Evolutionary conservation across 2,329 filamentous ascomycete species (phyloP), one percentile per base, ranked within the genome.

Genomic region (Penicillium sp.): DNA sequence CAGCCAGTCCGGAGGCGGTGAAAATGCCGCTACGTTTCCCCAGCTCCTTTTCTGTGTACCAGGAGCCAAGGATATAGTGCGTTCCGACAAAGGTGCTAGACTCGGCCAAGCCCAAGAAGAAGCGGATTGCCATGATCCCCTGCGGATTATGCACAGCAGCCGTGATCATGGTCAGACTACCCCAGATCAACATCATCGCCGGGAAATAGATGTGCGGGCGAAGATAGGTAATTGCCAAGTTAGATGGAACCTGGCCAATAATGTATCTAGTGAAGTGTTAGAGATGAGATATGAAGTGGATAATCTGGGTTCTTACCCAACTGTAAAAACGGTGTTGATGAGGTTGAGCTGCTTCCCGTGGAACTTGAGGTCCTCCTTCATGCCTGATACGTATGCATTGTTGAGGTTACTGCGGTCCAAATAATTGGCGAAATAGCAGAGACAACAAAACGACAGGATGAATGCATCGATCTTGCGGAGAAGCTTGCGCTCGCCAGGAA

Each of bases 381-480:
- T 75, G 17, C 73, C 73, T 1, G 70, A 73, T n/a, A 75, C 72
- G 58, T 74, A 84, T 3, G 82, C 82, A 64, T 83, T 83, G 59
- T 77, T 77, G 45, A 83, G 69, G 58, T 82, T 80, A 59, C 76
- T 77, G 42, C 75, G 73, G 62, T 83, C 81, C 10, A 83, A 75
- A 67, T 75, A 72, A 60, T 83, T 83, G 61, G 80, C 73, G 60
- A 82, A 83, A 58, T 77, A 82, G 25, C 75, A 78, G 2, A 83
- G 63, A 50, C 81, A 83, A 11, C 74, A 76, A 59, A 78, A 79
- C 2, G 72, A 70, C 1, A 79, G 67, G 65, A 84, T 73, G 58
- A 82, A 83, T 67, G 78, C 79, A 64, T 84, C 82, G 28, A 83
- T 76, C 67, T 84, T 84, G 55, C 78, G 73, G 17, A 83, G 74